Percentiles rank a stretch among this genome's conserved stretches.
phyloP scores from a whole-genome alignment of 352 stramenopile species.

The Pythium dissimile region DNA sequence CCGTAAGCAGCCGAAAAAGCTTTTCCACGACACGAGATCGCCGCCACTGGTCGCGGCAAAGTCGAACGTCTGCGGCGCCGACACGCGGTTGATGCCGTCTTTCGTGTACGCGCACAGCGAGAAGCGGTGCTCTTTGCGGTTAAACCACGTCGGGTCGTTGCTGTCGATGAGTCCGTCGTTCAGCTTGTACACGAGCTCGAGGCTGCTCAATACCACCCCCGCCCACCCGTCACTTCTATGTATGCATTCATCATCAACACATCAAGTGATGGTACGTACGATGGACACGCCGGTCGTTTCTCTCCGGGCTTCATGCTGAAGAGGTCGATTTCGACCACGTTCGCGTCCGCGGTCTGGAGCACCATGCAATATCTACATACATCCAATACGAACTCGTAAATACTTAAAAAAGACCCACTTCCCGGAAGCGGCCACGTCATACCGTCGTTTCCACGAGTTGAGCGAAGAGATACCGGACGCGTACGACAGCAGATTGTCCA shows the following conservation, averaged over 20 bases:
- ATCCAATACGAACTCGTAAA: not conserved
- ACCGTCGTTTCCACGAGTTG: conserved; percentile 84
- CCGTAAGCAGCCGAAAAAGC: conserved; percentile 54
- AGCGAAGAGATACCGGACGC: conserved; percentile 65
- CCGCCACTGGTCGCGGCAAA: conserved; percentile 56
- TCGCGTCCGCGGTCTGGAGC: conserved; percentile 43
- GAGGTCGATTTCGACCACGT: conserved; percentile 76
- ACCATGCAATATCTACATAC: conserved; percentile 74
- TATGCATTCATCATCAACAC: no score
- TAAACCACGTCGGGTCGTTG: conserved; percentile 60
- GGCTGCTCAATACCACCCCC: conserved; percentile 15
- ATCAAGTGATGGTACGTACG: conserved; percentile 24
- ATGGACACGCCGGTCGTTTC: conserved; percentile 58
- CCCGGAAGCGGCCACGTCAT: not conserved
- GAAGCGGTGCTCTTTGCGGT: conserved; percentile 63
- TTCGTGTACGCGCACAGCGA: conserved; percentile 61
- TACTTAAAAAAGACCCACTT: not conserved
- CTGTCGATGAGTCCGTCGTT: conserved; percentile 57
- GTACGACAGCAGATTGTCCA: conserved; percentile 79
- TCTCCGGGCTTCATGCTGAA: conserved; percentile 78
- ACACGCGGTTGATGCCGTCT: conserved; percentile 53
- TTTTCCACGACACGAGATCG: conserved; percentile 69
- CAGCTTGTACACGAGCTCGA: conserved; percentile 61
- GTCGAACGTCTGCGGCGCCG: conserved; percentile 55
- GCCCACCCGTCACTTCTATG: no score